Evolutionary conservation across 495 filamentous ascomycete genomes (phyloP).

Genomic region (Aspergillus nanangensis): DNA sequence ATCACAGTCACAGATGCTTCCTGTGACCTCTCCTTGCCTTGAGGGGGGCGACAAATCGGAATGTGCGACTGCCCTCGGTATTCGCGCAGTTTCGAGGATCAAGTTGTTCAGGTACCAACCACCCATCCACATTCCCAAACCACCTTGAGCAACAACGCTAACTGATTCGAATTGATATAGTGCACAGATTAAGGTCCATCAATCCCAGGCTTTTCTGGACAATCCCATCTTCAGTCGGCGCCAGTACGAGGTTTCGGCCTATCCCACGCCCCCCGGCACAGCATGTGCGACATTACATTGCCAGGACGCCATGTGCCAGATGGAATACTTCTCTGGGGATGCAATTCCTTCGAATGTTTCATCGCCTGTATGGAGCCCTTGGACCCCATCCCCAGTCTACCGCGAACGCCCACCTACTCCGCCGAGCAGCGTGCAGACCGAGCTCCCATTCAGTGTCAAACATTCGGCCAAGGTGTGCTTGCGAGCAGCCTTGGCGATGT

Average conservation of each 20-base stretch:
- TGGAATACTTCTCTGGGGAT: not conserved
- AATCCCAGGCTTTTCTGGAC: constrained; percentile 56
- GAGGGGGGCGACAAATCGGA: constrained; percentile 40
- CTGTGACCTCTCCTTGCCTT: constrained; percentile 28
- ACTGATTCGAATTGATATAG: constrained; percentile 22
- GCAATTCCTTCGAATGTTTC: not conserved
- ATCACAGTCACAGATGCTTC: constrained; percentile 39
- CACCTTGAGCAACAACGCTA: not conserved
- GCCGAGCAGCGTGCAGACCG: constrained; percentile 25
- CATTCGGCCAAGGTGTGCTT: constrained; percentile 53
- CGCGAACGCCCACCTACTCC: no score
- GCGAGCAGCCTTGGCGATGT: constrained; percentile 46
- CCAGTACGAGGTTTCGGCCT: constrained; percentile 50
- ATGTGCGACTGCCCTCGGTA: constrained; percentile 41
- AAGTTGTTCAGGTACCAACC: constrained; percentile 50
- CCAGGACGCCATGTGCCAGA: constrained; percentile 26
- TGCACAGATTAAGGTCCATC: constrained; percentile 57
- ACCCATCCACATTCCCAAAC: not conserved
- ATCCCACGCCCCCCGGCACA: constrained; percentile 20
- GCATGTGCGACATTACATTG: constrained; percentile 30
- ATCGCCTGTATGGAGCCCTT: not conserved
- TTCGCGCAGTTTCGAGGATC: constrained; percentile 53
- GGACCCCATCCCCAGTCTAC: constrained; percentile 31
- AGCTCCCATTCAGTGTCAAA: constrained; percentile 49
- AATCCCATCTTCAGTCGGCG: constrained; percentile 54